Evolutionary conservation across 768 basidiomycete genomes (phyloP), one percentile per base, ranked within the genome.

Genomic region (Hypsizygus marmoreus): DNA sequence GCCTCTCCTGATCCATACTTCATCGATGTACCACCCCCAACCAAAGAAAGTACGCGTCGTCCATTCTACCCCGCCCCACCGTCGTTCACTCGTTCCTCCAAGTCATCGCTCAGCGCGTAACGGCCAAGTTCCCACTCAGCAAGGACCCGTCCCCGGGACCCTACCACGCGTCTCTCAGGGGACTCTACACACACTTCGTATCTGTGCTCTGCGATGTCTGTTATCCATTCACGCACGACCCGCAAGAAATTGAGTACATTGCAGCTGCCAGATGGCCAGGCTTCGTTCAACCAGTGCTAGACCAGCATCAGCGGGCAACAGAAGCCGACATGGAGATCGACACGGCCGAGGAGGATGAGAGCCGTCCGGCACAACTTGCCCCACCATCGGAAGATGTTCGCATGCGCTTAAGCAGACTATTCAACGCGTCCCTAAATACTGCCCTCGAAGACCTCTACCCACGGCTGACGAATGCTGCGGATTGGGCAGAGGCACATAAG

Each of bases 241-340:
- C 81, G 1, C 61, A 79, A 38, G 90, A 92, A 57, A 71, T 92
- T 1, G 75, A 77, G 32, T 92, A 91, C 57, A 76, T 92, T 22
- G 80, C 86, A 2, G 82, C 85, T 0, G 86, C 90, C 5, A 75
- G 83, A 16, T 92, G 91, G 89, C 87, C 89, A 0, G 85, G 82
- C 2, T 91, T 90, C 54, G 76, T 85, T 1, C 76, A 81, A 43
- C 88, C 89, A 0, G 58, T 91, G 11, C 59, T 88, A 6, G 79
- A 79, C 41, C 77, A 79, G 24, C 62, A 77, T 40, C 49, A 49
- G 39, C 47, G 51, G 32, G 47, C 42, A 24, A 34, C 54, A 10
- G 40, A 41, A 6, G 56, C 55, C 45, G 28, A 51, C 48, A 44
- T 52, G 45, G 59, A 58, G 31, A 58, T 61, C 5, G 58, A 56